These are phyloP conservation scores for Craterostigma plantagineum DNA, from an alignment of 257 asterid genomes.

Conservation along the genomic window DNA sequence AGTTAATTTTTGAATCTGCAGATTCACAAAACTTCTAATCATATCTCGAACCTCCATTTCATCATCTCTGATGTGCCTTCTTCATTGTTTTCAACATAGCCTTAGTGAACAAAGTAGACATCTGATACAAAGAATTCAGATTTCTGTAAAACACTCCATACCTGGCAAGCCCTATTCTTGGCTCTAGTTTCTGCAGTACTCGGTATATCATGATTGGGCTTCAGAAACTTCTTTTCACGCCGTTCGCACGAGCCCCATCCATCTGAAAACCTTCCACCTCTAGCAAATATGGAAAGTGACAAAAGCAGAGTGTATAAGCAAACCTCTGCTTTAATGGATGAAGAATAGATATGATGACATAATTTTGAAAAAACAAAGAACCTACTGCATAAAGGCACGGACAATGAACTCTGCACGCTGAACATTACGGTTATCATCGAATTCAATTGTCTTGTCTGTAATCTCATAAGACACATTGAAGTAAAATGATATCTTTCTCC, in stretches of 20 bases:
- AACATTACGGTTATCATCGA: conserved; percentile 74
- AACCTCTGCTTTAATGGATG: neutral
- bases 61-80: neutral
- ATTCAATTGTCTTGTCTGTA: conserved; percentile 86
- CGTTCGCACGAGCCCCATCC: conserved; percentile 99
- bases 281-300: conserved; percentile 12
- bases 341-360: neutral
- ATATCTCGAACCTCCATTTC: too few relatives aligned
- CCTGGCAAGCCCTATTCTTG: conserved; percentile 95
- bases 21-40: neutral
- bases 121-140: conserved; percentile 2
- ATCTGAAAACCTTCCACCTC: conserved; percentile 92
- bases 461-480: conserved; percentile 86
- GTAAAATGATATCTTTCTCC: conserved; percentile 98
- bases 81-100: neutral
- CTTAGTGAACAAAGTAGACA: conserved; percentile 6
- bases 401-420: conserved; percentile 84
- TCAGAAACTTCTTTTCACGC: conserved; percentile 70
- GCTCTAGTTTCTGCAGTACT: conserved; percentile 99
- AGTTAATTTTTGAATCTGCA: conserved; percentile 7
- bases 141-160: conserved; percentile 11
- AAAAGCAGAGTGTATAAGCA: conserved; percentile 4
- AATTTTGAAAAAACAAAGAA: conserved; percentile 7
- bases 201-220: conserved; percentile 94
- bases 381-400: conserved; percentile 93